Conservation (phyloP, 1,284 basidiomycete species). For the Trichosporon sp. region DNA sequence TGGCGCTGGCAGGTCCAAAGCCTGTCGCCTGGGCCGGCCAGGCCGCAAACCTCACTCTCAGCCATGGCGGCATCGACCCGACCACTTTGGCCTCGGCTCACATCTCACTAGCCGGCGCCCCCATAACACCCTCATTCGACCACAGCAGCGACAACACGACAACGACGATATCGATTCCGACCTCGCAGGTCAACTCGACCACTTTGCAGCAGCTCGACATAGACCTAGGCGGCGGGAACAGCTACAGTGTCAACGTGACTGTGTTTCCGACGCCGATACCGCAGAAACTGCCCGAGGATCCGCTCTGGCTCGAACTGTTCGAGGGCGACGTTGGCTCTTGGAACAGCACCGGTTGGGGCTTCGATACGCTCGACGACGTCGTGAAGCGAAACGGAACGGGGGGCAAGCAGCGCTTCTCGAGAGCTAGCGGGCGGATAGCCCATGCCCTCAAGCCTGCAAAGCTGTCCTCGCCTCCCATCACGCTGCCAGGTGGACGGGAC, state of each 20-base stretch:
- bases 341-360: background rate
- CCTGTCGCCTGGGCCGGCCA: background rate
- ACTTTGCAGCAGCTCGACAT: background rate
- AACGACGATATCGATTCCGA: background rate
- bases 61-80: no score
- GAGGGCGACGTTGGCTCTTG: background rate
- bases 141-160: background rate
- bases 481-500: background rate
- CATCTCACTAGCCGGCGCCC: background rate
- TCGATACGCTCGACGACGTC: background rate
- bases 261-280: background rate
- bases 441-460: background rate
- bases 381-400: background rate
- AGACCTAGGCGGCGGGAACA: background rate
- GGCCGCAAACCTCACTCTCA: background rate
- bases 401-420: background rate
- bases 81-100: background rate
- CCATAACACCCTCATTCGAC: background rate
- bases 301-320: constrained; percentile 5
- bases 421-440: background rate
- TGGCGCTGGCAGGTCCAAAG: background rate
- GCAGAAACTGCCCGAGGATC: background rate
- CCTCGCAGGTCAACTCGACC: background rate
- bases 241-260: constrained; percentile 1
- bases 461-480: background rate